Evolutionary conservation across 2,329 filamentous ascomycete genomes (phyloP).

Genomic region (Penicillium brasilianum): DNA sequence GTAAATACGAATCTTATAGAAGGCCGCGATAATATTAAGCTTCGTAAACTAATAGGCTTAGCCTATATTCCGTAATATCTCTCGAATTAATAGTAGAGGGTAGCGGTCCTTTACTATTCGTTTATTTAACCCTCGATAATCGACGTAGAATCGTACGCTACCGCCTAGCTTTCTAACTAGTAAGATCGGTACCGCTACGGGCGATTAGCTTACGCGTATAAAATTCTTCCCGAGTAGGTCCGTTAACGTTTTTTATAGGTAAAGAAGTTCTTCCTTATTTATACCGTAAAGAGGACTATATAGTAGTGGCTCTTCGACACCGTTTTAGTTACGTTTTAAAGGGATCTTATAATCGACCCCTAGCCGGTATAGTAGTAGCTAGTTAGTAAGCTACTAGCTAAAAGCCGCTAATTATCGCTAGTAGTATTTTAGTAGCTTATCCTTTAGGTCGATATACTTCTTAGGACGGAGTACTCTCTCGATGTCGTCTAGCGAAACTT

Average conservation of each 20-base stretch:
- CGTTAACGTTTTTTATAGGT: conserved; percentile 7
- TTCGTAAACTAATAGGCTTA: conserved; percentile 19
- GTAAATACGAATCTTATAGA: conserved; percentile 27
- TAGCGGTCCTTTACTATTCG: conserved; percentile 13
- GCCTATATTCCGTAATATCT: conserved; percentile 12
- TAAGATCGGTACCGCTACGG: too few relatives aligned
- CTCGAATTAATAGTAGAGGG: conserved; percentile 9
- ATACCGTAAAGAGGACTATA: conserved; percentile 11
- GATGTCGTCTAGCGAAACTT: too few relatives aligned
- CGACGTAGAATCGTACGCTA: conserved; percentile 11
- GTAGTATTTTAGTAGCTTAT: conserved; percentile 6
- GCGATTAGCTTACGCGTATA: neutral
- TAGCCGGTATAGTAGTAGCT: neutral
- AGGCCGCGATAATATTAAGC: conserved; percentile 23
- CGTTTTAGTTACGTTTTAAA: conserved; percentile 5
- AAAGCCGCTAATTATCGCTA: neutral
- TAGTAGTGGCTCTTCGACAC: conserved; percentile 5
- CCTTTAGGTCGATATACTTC: conserved; percentile 6
- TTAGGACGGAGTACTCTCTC: conserved; percentile 1
- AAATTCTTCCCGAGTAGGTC: conserved; percentile 7
- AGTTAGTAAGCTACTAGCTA: neutral
- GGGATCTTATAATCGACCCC: conserved; percentile 6
- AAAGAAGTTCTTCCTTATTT: conserved; percentile 7
- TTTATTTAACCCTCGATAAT: conserved; percentile 10
- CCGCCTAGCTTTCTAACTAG: conserved; percentile 5